Percentiles rank a stretch among this genome's conserved stretches.
These are phyloP conservation scores for Sarocladium strictum DNA, from an alignment of 2,329 filamentous ascomycete genomes.

Conservation along the genomic window DNA sequence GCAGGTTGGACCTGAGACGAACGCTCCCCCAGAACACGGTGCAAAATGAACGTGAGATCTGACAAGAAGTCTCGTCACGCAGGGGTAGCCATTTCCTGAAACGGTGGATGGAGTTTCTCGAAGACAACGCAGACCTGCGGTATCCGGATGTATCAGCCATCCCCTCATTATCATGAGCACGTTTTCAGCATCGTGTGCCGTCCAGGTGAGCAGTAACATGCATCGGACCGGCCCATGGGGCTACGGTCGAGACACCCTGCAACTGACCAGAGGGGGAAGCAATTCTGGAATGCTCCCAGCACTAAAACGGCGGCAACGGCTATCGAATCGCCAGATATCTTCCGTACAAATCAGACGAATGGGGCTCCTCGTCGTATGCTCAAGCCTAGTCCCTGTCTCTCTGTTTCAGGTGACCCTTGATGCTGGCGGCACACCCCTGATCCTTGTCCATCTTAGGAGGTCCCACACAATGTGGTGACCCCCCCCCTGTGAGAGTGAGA, in stretches of 20 bases:
- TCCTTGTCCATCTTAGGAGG: not conserved
- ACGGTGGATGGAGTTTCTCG: conserved; percentile 84
- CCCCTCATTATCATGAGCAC: not conserved
- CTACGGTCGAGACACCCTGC: too few relatives aligned
- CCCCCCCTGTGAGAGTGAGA: not conserved
- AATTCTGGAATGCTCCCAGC: not conserved
- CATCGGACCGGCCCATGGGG: too few relatives aligned
- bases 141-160: conserved; percentile 65
- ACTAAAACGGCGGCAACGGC: not conserved
- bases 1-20: conserved; percentile 4
- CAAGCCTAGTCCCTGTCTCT: not conserved
- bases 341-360: conserved; percentile 8
- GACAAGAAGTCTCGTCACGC: conserved; percentile 11
- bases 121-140: conserved; percentile 82
- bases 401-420: conserved; percentile 9
- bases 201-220: too few relatives aligned
- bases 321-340: not conserved
- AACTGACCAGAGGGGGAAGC: not conserved
- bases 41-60: conserved; percentile 1
- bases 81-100: conserved; percentile 84
- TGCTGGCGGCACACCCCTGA: not conserved
- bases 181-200: too few relatives aligned
- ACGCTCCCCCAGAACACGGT: conserved; percentile 1
- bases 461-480: not conserved
- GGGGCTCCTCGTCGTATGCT: not conserved